Evolutionary conservation across 441 rosid species (phyloP), one percentile per base, ranked within the genome.

Genomic region (Pelargonium fulgidum): DNA sequence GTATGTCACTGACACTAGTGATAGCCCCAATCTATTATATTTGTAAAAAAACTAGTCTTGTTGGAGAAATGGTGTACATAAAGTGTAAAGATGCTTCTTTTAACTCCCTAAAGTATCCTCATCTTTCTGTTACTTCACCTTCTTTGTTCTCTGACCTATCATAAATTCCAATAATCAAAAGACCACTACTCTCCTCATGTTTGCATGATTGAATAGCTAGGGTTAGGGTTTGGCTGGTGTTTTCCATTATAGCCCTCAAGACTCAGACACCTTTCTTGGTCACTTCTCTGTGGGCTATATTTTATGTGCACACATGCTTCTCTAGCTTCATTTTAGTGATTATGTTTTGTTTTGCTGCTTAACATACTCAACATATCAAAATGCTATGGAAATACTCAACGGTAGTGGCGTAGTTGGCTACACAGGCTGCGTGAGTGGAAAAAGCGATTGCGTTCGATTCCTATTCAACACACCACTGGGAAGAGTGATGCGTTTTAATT

Each of bases 51-150:
- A 50, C 14, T 12, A 0, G 8, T 16, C 24, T 7, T 54, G 62
- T 54, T 6, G 62, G 62, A 16, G 62, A 54, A 54, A 17, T 54
- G 62, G 17, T 54, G 62, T 54, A 14, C 62, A 54, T 8, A 54
- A 54, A 54, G 62, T 54, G 62, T 54, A 0, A 50, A 54, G 62
- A 54, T 54, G 62, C 62, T 54, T 54, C 62, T 54, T 54, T 54
- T 54, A 24, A 24, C 29, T 24, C 29, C 29, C 29, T 24, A 4
- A 13, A 16, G 7, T 16, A 1, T 19, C 7, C 22, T 14, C 7
- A 52, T 16, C 17, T 6, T 0, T 17, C 1, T 54, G 59, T 54
- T 54, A 16, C 24, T 17, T 54, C 24, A 22, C 24, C 2, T n/a
- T 54, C 24, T 54, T 17, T 54, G 24, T 14, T 13, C 14, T 54